phyloP scores from a whole-genome alignment of 1,284 basidiomycete genomes.

The Phellopilus nigrolimitatus region DNA sequence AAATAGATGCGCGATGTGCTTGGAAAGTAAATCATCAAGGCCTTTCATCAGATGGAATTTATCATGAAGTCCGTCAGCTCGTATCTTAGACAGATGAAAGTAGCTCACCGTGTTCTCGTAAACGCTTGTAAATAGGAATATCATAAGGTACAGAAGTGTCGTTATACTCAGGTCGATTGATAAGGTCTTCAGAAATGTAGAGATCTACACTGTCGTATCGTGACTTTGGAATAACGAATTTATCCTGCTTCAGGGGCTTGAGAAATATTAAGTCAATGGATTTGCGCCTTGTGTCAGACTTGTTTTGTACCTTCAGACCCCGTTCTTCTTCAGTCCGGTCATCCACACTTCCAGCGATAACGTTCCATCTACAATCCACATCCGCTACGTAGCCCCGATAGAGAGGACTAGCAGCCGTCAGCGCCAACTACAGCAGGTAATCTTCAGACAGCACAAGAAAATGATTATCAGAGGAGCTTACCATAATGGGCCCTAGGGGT shows the following conservation, averaged over 20 bases:
- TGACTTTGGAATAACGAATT: constrained; percentile 87
- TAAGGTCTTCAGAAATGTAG: constrained; percentile 86
- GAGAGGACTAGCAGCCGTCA: constrained; percentile 91
- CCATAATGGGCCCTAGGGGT: constrained; percentile 92
- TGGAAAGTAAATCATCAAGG: constrained; percentile 83
- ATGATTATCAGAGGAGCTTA: constrained; percentile 32
- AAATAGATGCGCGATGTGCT: constrained; percentile 93
- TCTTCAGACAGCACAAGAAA: background rate
- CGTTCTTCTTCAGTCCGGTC: constrained; percentile 95
- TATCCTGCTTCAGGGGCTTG: constrained; percentile 73
- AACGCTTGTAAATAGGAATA: constrained; percentile 63
- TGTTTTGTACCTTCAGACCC: constrained; percentile 62
- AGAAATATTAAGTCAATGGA: background rate
- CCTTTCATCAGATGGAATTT: constrained; percentile 52
- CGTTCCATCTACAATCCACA: constrained; percentile 98
- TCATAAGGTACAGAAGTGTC: constrained; percentile 85
- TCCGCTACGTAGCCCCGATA: constrained; percentile 95
- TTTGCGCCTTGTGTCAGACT: constrained; percentile 1
- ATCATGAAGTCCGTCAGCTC: background rate
- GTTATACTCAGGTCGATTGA: constrained; percentile 90
- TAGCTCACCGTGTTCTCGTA: constrained; percentile 65
- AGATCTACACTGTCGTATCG: constrained; percentile 95
- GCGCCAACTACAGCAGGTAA: constrained; percentile 62
- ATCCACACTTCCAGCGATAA: constrained; percentile 95
- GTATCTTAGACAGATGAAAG: background rate